phyloP scores from a whole-genome alignment of 805 yeast genomes.

The Metschnikowia borealis region DNA sequence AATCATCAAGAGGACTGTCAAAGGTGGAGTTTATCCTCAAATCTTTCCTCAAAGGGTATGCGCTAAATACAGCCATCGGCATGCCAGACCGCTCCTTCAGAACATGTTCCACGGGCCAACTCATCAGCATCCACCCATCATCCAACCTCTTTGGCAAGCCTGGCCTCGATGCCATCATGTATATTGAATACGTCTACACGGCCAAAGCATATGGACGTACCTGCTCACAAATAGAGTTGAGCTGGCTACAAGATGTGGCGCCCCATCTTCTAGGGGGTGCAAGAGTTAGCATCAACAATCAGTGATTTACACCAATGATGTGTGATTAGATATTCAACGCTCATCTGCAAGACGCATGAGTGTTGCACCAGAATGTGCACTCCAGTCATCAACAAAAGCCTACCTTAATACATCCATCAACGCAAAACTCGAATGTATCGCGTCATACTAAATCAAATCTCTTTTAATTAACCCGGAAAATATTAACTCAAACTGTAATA shows the following conservation, averaged over 20 bases:
- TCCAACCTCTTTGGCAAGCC: slow-evolving; percentile 75
- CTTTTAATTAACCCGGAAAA: too few species aligned
- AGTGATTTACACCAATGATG: not conserved
- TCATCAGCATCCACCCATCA: slow-evolving; percentile 86
- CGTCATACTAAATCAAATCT: too few species aligned
- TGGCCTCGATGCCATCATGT: slow-evolving; percentile 83
- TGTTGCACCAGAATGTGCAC: not conserved
- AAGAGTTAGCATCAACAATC: slow-evolving; percentile 27
- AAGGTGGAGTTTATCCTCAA: slow-evolving; percentile 55
- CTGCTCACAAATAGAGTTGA: slow-evolving; percentile 75
- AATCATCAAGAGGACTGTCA: slow-evolving; percentile 35
- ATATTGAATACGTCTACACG: slow-evolving; percentile 90
- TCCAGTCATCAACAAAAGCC: not conserved
- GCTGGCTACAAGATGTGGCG: slow-evolving; percentile 83
- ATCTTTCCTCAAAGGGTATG: slow-evolving; percentile 77
- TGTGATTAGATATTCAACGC: not conserved
- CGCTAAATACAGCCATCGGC: slow-evolving; percentile 89
- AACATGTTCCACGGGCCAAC: slow-evolving; percentile 79
- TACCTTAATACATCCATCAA: too few species aligned
- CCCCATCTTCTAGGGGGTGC: slow-evolving; percentile 55
- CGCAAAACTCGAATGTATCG: too few species aligned
- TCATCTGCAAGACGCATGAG: not conserved
- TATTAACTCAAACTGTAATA: not conserved
- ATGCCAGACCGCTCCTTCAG: slow-evolving; percentile 91
- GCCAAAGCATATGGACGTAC: slow-evolving; percentile 88